phyloP scores from a whole-genome alignment of 257 asterid species.

The Solanum okadae region DNA sequence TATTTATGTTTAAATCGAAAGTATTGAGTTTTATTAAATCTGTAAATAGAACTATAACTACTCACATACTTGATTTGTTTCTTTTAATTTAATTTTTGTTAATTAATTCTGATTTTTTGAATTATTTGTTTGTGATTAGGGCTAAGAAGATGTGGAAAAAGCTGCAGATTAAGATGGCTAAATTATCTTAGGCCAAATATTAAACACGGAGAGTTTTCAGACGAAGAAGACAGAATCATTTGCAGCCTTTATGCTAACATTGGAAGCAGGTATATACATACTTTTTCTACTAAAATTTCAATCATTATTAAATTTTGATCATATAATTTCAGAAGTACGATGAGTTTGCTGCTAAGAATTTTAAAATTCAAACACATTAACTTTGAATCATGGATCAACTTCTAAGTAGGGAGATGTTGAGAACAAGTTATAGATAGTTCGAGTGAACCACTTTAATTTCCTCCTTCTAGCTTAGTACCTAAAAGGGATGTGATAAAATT shows the following conservation, averaged over 20 bases:
- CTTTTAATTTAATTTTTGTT: neutral
- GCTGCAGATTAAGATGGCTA: conserved; percentile 87
- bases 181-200: conserved; percentile 78
- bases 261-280: conserved; percentile 61
- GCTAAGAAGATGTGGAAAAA: conserved; percentile 69
- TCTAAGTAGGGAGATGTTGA: neutral
- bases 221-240: conserved; percentile 59
- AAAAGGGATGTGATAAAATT: neutral
- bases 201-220: conserved; percentile 75
- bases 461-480: neutral
- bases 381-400: neutral
- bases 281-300: neutral
- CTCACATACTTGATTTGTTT: neutral
- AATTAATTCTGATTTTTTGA: neutral
- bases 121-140: conserved; percentile 23
- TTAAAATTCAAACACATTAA: neutral
- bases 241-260: conserved; percentile 60
- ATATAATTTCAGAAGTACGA: neutral
- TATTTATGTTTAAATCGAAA: neutral
- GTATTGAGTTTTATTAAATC: neutral
- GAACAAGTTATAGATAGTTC: neutral
- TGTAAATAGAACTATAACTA: neutral
- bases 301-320: neutral
- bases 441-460: neutral
- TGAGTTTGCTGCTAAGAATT: neutral